Evolutionary conservation across 2,329 filamentous ascomycete genomes (phyloP).

Genomic region (Lecanoromycetidae sp.): DNA sequence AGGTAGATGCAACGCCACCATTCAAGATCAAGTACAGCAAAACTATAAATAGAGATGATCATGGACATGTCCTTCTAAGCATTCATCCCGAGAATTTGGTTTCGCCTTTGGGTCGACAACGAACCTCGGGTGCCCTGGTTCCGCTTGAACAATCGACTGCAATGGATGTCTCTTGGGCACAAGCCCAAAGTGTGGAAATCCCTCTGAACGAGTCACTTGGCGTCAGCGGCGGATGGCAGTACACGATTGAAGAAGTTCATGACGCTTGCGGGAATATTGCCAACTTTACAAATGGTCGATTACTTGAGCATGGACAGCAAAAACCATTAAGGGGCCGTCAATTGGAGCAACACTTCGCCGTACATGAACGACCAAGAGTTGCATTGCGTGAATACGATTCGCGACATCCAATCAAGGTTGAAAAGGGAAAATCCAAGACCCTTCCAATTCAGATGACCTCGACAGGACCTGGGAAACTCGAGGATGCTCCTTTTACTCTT

Average conservation of each 20-base stretch:
- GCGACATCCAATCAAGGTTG: slow-evolving; percentile 68
- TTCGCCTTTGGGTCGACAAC: slow-evolving; percentile 59
- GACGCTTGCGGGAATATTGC: slow-evolving; percentile 82
- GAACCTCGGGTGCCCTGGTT: slow-evolving; percentile 46
- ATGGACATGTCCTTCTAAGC: slow-evolving; percentile 81
- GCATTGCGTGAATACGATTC: slow-evolving; percentile 64
- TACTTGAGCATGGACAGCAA: slow-evolving; percentile 16
- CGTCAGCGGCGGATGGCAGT: slow-evolving; percentile 69
- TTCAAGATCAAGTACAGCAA: slow-evolving; percentile 88
- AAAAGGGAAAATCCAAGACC: slow-evolving; percentile 54
- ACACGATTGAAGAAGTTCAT: slow-evolving; percentile 80
- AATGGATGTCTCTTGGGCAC: slow-evolving; percentile 70
- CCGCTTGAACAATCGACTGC: slow-evolving; percentile 38
- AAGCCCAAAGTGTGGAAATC: slow-evolving; percentile 60
- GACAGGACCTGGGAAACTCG: slow-evolving; percentile 43
- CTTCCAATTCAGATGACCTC: slow-evolving; percentile 63
- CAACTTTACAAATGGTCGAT: slow-evolving; percentile 43
- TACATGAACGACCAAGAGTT: slow-evolving; percentile 73
- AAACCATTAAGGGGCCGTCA: slow-evolving; percentile 32
- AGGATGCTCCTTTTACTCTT: slow-evolving; percentile 57
- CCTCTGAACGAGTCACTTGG: slow-evolving; percentile 83
- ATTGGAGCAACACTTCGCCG: slow-evolving; percentile 64
- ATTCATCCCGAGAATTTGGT: slow-evolving; percentile 78
- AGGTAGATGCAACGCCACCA: slow-evolving; percentile 79
- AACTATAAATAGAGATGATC: slow-evolving; percentile 69